Percentiles rank a stretch among this genome's conserved stretches.
Conservation (phyloP, 2,329 filamentous ascomycete genomes). For the Mariannaea elegans region DNA sequence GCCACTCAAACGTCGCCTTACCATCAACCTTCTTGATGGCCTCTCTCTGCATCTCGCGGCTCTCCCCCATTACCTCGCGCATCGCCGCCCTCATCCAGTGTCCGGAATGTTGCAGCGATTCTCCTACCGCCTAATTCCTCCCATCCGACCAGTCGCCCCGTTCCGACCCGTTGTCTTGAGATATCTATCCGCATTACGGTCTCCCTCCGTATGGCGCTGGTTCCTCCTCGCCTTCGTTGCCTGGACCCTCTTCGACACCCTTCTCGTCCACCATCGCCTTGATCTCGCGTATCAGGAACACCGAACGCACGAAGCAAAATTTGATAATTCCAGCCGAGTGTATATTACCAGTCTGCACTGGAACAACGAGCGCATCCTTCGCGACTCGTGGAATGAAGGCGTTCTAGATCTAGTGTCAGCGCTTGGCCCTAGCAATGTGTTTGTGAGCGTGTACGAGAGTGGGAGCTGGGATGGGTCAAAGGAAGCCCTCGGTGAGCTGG, state of each 20-base stretch:
- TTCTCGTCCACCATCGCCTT: background rate
- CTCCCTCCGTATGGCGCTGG: background rate
- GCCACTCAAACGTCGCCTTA: too few species aligned
- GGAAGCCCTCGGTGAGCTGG: conserved; percentile 63
- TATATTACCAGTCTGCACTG: conserved; percentile 75
- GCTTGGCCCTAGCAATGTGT: conserved; percentile 71
- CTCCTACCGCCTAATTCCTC: background rate
- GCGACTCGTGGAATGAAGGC: conserved; percentile 67
- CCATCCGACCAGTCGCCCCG: background rate
- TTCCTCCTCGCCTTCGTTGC: background rate
- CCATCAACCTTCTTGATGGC: too few species aligned
- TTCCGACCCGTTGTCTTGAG: background rate
- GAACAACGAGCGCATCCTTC: conserved; percentile 68
- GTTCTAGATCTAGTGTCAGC: conserved; percentile 63
- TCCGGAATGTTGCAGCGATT: background rate
- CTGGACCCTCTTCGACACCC: background rate
- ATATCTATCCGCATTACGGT: background rate
- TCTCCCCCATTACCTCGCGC: too few species aligned
- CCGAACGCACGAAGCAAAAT: background rate
- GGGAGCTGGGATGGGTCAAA: conserved; percentile 76
- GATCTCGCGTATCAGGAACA: background rate
- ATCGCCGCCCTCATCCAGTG: too few species aligned
- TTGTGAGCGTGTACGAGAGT: conserved; percentile 71
- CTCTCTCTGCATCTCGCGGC: too few species aligned
- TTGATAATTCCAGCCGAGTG: conserved; percentile 47